Percentiles rank a stretch among this genome's conserved stretches.
These are phyloP conservation scores for Sequoia sempervirens DNA, from an alignment of 75 land plant genomes.

Conservation along the genomic window DNA sequence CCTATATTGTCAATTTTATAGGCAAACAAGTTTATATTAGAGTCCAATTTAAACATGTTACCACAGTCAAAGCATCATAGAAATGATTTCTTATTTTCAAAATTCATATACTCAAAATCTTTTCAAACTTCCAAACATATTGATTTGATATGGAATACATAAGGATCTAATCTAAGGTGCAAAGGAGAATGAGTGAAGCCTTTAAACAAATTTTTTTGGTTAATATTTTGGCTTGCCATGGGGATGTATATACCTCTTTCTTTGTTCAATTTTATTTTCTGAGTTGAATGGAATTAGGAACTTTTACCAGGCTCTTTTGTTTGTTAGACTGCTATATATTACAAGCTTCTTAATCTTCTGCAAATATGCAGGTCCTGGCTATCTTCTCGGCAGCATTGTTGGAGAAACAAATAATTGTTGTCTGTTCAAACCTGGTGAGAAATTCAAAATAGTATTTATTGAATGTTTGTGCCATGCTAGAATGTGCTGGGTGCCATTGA, in stretches of 20 bases:
- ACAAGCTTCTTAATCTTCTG: not conserved
- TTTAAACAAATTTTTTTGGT: not conserved
- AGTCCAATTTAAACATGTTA: not conserved
- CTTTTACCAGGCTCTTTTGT: not conserved
- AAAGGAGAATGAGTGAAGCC: not conserved
- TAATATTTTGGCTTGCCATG: not conserved
- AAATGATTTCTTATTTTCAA: not conserved
- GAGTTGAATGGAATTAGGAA: not conserved
- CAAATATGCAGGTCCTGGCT: conserved; percentile 45
- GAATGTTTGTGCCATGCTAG: not conserved
- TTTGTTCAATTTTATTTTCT: not conserved
- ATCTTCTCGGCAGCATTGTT: conserved; percentile 78
- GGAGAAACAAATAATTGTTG: conserved; percentile 91
- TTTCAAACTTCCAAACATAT: not conserved
- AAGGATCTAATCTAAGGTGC: not conserved
- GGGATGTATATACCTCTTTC: not conserved
- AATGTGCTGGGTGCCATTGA: not conserved
- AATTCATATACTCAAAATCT: not conserved
- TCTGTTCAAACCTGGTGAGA: conserved; percentile 89
- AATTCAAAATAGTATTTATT: not conserved
- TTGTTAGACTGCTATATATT: not conserved
- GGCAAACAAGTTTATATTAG: not conserved
- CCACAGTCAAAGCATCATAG: not conserved
- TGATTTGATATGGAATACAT: not conserved
- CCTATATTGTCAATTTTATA: not conserved